Base-by-base conservation (phyloP, 768 basidiomycete species). In the Hypsizygus marmoreus region DNA sequence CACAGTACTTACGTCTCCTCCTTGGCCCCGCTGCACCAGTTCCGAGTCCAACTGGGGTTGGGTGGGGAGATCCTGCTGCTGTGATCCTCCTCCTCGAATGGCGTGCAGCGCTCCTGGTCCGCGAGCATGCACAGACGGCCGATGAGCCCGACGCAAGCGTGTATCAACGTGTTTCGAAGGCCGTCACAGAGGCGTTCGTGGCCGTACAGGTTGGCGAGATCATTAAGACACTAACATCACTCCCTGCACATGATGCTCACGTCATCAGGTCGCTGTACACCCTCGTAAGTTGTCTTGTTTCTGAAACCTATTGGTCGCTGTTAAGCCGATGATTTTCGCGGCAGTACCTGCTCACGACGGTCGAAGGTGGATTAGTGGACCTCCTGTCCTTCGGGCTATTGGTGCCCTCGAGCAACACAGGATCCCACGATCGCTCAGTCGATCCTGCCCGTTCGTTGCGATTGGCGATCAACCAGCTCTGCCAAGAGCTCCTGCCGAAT, bases 111-210 rank as follows among this genome's bases (percentile, higher is more conserved):
- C 62, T 76, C 11, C 56, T 84, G 11, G 79, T 89, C 1, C 67
- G 71, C 24, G 72, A 76, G 20, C 59, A 69, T 23, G 75, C 70
- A 0, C 64, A 65, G 39, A 67, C 68, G 20, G 49, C 55, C 4
- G 37, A 43, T 5, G 68, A 70, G n/a, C 54, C 66, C 0, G 86
- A 89, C 58, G 75, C 84, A 0, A 78, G 73, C 41, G 72, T 72
- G 4, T 74, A 77, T 43, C 79, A 79, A 30, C 72, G 83, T 10
- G 76, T 86, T 0, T 73, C 84, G 1, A 78, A 72, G 48, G 87
- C 82, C 0, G 73, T 86, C 3, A 79, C 80, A 0, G 87, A 90
- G 45, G 84, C 86, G 0, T 88, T 85, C 47, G 71, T 89, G 4
- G 86, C 79, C 1, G 65, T 57, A 3, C 74, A 76, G 53, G 76